Conservation (phyloP, 176 grass and related monocot genomes). For the Cenchrus fungigraminus region DNA sequence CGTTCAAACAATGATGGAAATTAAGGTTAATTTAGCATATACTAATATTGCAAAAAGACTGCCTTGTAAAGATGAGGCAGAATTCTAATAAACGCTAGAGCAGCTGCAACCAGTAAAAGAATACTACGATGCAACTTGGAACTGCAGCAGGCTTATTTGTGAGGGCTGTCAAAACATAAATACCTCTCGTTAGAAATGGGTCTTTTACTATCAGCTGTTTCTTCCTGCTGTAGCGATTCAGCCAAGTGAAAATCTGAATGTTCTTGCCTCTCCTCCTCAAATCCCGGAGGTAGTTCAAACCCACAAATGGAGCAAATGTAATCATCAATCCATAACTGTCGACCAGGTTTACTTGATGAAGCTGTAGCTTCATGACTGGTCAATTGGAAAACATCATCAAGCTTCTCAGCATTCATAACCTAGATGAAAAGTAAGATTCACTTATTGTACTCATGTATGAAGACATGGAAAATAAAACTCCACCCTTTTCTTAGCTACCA, state of each 20-base stretch:
- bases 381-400: conserved; percentile 9
- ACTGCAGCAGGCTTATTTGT: not conserved
- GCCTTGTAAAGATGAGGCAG: not conserved
- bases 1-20: conserved; percentile 2
- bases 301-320: conserved; percentile 87
- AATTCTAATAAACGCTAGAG: not conserved
- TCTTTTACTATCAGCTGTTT: conserved; percentile 29
- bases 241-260: conserved; percentile 90
- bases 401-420: conserved; percentile 21
- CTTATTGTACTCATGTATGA: not conserved
- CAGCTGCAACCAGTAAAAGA: not conserved
- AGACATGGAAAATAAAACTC: not conserved
- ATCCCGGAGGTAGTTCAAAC: conserved; percentile 76
- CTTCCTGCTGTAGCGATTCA: conserved; percentile 76
- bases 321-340: conserved; percentile 63
- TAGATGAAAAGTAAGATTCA: conserved; percentile 10
- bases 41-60: not conserved
- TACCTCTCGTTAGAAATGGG: conserved; percentile 52
- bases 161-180: not conserved
- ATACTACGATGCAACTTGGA: not conserved
- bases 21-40: not conserved
- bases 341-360: conserved; percentile 38
- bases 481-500: not conserved
- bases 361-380: conserved; percentile 19
- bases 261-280: conserved; percentile 85